Evolutionary conservation across 2,329 filamentous ascomycete species (phyloP).

Genomic region (Apiospora koreana): DNA sequence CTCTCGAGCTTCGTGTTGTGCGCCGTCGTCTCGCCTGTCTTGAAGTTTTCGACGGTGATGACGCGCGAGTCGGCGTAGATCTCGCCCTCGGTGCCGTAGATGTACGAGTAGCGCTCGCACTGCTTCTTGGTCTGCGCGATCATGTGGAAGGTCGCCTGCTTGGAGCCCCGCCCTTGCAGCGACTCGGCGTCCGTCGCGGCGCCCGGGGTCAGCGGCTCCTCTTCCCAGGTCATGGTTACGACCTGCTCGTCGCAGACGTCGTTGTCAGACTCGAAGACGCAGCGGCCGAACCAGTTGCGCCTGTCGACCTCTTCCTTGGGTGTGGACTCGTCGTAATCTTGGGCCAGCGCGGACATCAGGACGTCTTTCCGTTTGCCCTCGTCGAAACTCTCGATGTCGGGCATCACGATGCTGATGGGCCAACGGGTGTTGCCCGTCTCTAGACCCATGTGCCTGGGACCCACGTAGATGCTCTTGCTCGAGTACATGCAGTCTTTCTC

Average conservation of each 20-base stretch:
- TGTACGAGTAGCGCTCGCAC: slow-evolving; percentile 79
- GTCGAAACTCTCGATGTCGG: slow-evolving; percentile 82
- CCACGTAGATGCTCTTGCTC: slow-evolving; percentile 79
- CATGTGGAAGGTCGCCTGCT: slow-evolving; percentile 93
- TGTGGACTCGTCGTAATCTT: slow-evolving; percentile 55
- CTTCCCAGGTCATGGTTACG: slow-evolving; percentile 86
- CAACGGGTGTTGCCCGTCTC: slow-evolving; percentile 69
- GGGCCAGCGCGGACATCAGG: slow-evolving; percentile 36
- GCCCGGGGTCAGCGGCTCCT: slow-evolving; percentile 50
- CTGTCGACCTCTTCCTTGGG: slow-evolving; percentile 48
- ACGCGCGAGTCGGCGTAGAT: slow-evolving; percentile 78
- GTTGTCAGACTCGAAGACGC: slow-evolving; percentile 91
- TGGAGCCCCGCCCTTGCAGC: slow-evolving; percentile 60
- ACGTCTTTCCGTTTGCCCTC: slow-evolving; percentile 40
- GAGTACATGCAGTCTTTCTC: slow-evolving; percentile 82
- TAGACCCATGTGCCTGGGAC: slow-evolving; percentile 61
- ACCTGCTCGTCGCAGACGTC: slow-evolving; percentile 91
- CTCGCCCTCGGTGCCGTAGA: slow-evolving; percentile 87
- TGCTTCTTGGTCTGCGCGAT: slow-evolving; percentile 85
- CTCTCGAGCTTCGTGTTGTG: slow-evolving; percentile 62
- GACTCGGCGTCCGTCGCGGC: slow-evolving; percentile 19
- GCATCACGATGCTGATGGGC: slow-evolving; percentile 88
- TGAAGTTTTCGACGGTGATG: slow-evolving; percentile 77
- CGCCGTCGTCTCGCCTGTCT: slow-evolving; percentile 52
- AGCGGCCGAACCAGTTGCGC: slow-evolving; percentile 85